These are phyloP conservation scores for Phytophthora foliorum DNA, from an alignment of 352 stramenopile genomes.

Conservation along the genomic window DNA sequence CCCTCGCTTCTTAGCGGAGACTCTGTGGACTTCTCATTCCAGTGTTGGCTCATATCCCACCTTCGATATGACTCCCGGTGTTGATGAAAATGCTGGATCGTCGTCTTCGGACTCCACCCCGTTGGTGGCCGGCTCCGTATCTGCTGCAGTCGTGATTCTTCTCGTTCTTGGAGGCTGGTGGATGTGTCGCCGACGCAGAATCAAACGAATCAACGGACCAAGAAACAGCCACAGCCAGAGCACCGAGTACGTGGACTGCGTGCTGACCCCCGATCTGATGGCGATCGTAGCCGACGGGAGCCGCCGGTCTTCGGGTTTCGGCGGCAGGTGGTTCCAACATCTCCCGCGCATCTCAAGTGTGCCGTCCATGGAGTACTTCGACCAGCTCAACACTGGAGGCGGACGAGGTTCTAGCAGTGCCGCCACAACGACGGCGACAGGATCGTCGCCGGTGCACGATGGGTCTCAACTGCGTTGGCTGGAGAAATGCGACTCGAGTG, in stretches of 20 bases:
- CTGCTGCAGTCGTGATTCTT: slow-evolving; percentile 16
- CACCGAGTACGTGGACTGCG: slow-evolving; percentile 46
- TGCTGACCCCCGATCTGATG: slow-evolving; percentile 40
- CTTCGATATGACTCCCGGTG: too few relatives aligned
- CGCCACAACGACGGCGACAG: slow-evolving; percentile 28
- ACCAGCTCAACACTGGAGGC: slow-evolving; percentile 21
- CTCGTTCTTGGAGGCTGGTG: slow-evolving; percentile 30
- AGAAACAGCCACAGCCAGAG: slow-evolving; percentile 32
- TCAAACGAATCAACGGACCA: slow-evolving; percentile 19
- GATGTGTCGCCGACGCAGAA: slow-evolving; percentile 19
- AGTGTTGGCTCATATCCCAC: slow-evolving; percentile 8
- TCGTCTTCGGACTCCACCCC: slow-evolving; percentile 17
- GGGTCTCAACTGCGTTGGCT: slow-evolving; percentile 12
- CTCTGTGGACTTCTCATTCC: slow-evolving; percentile 19
- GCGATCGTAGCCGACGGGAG: slow-evolving; percentile 38
- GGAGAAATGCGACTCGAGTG: slow-evolving; percentile 31
- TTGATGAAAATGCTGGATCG: background rate
- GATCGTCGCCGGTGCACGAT: slow-evolving; percentile 15
- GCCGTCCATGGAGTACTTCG: slow-evolving; percentile 42
- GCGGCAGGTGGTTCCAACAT: slow-evolving; percentile 36
- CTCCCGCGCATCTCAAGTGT: slow-evolving; percentile 45
- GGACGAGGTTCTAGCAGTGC: slow-evolving; percentile 22
- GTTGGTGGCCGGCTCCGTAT: slow-evolving; percentile 27
- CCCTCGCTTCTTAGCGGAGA: slow-evolving; percentile 21
- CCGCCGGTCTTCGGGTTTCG: slow-evolving; percentile 23